Conservation (phyloP, 1,284 basidiomycete species). For the Schizopora paradoxa region DNA sequence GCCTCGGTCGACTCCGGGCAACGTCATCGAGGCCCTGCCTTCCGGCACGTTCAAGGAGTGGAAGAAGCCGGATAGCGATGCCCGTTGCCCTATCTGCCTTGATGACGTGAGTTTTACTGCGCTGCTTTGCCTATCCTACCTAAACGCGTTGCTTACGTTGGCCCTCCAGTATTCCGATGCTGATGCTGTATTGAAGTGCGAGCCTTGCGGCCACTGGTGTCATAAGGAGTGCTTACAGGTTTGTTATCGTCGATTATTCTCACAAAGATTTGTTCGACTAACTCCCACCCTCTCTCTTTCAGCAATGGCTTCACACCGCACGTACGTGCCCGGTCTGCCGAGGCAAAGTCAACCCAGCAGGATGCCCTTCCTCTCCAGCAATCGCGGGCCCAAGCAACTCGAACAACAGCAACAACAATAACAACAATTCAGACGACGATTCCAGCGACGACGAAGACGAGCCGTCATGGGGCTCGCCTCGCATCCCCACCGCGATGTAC, state of each 20-base stretch:
- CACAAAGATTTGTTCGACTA: not conserved
- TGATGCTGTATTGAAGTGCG: conserved; percentile 55
- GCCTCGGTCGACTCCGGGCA: conserved; percentile 52
- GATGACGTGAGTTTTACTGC: conserved; percentile 55
- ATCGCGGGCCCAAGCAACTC: conserved; percentile 12
- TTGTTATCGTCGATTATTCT: conserved; percentile 20
- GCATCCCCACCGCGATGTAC: too few relatives aligned
- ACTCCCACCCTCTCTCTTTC: not conserved
- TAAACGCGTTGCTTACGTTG: conserved; percentile 16
- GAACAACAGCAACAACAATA: conserved; percentile 5
- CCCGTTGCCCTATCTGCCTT: conserved; percentile 71
- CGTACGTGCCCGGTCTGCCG: conserved; percentile 66
- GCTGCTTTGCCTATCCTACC: not conserved
- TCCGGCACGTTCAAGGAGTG: conserved; percentile 61
- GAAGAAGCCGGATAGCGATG: conserved; percentile 55
- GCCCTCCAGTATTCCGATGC: conserved; percentile 53
- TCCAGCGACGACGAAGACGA: conserved; percentile 9
- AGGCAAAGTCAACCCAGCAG: conserved; percentile 25
- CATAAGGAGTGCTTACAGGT: conserved; percentile 69
- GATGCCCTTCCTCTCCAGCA: conserved; percentile 7
- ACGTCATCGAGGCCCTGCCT: conserved; percentile 53
- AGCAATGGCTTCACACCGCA: conserved; percentile 58
- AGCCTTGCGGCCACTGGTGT: conserved; percentile 71
- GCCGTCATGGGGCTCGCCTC: too few relatives aligned
- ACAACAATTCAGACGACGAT: conserved; percentile 14